Base-by-base conservation (phyloP, 768 basidiomycete species). In the Rhodotorula toruloides region DNA sequence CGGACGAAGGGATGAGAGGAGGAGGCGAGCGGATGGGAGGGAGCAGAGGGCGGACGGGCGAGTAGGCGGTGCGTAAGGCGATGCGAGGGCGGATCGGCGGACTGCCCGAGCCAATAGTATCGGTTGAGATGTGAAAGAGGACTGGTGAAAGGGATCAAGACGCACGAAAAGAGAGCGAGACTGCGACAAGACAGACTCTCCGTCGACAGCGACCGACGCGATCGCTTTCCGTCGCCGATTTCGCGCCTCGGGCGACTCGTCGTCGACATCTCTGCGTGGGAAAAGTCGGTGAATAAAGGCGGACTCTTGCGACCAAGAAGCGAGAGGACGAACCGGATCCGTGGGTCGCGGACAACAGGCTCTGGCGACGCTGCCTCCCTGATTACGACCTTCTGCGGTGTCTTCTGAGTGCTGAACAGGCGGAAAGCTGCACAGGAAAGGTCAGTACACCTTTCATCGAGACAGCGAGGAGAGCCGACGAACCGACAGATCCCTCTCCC, bases 41-140 rank as follows among this genome's bases (percentile, higher is more conserved):
- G 42, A 5, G 25, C 75, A 77, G 43, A 74, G 72, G 4, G 74
- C 70, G 12, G 60, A 65, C 29, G 73, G 72, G 25, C 74, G 72
- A 17, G 32, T 58, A 43, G 13, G 22, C 54, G 54, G 39, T 37
- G 40, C 27, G 12, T 29, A 25, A 34, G 49, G 6, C 7, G 47
- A 31, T 13, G n/a, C 16, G 34, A 21, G n/a, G 37, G 36, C 9
- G 53, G 37, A 9, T 10, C 14, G n/a, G 32, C 16, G 6, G 11
- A 11, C 53, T 40, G 53, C 9, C 17, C n/a, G n/a, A n/a, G n/a
- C n/a, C n/a, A n/a, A n/a, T n/a, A n/a, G n/a, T n/a, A n/a, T 22
- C 4, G 34, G 19, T 5, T 13, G 25, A 25, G 22, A 53, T 13
- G 16, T 13, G 48, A 34, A 50, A 9, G 13, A 6, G 36, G 6